Conservation (phyloP, 768 basidiomycete genomes). For the Lactifluus piperatus region DNA sequence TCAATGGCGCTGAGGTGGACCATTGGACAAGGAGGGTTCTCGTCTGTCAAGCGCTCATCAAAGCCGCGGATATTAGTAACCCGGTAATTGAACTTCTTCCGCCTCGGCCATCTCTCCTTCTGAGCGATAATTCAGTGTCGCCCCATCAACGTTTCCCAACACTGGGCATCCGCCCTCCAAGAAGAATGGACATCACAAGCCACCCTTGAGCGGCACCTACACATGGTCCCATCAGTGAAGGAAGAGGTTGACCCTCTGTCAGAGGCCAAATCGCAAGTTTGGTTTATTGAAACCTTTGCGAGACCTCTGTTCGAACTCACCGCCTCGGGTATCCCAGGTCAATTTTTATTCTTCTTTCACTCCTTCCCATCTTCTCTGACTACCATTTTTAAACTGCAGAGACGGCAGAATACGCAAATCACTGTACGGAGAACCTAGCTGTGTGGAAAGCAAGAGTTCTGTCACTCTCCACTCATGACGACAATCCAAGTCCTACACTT, state of each 20-base stretch:
- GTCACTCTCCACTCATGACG: conserved; percentile 28
- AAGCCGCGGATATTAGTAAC: conserved; percentile 98
- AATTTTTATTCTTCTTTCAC: conserved; percentile 22
- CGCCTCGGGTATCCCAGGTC: conserved; percentile 65
- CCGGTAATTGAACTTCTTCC: conserved; percentile 52
- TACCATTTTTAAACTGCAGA: conserved; percentile 32
- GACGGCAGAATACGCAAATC: conserved; percentile 55
- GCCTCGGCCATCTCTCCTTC: background rate
- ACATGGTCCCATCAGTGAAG: conserved; percentile 52
- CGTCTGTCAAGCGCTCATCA: conserved; percentile 85
- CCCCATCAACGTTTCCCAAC: conserved; percentile 82
- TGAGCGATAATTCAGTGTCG: conserved; percentile 51
- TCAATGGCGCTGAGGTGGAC: conserved; percentile 34
- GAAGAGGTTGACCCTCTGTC: conserved; percentile 42
- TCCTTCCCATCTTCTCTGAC: background rate
- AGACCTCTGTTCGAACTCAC: conserved; percentile 77
- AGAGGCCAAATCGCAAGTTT: conserved; percentile 79
- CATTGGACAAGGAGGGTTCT: conserved; percentile 46
- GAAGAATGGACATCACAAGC: conserved; percentile 91
- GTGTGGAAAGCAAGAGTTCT: conserved; percentile 54
- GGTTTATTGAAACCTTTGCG: conserved; percentile 77
- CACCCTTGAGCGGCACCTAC: conserved; percentile 69
- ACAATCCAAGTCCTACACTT: background rate
- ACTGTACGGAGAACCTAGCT: conserved; percentile 60
- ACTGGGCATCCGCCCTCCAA: conserved; percentile 86